Evolutionary conservation across 1,284 basidiomycete species (phyloP).

Genomic region (Boletellus deceptivus): DNA sequence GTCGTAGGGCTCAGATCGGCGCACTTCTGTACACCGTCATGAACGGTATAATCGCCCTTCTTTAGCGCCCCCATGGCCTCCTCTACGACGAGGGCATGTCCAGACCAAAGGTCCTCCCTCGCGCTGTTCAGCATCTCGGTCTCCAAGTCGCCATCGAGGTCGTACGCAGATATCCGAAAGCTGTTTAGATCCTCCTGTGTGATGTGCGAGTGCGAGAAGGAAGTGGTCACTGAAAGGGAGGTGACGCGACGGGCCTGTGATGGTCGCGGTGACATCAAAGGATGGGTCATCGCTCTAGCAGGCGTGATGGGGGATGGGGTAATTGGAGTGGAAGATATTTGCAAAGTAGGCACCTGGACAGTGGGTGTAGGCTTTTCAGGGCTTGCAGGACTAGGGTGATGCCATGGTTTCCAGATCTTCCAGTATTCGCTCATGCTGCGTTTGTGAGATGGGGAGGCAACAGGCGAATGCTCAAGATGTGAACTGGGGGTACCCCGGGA

Average conservation of each 20-base stretch:
- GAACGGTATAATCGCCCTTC: background rate
- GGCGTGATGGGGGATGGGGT: background rate
- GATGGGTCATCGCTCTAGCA: background rate
- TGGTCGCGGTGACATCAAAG: conserved; percentile 9
- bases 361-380: background rate
- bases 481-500: background rate
- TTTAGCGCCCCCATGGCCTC: conserved; percentile 1
- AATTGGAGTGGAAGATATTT: background rate
- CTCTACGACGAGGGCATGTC: conserved; percentile 12
- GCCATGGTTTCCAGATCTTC: conserved; percentile 24
- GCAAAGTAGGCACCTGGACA: conserved; percentile 3
- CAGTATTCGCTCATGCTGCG: conserved; percentile 7
- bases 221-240: conserved; percentile 25
- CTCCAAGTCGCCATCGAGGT: conserved; percentile 27
- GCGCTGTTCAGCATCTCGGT: conserved; percentile 30
- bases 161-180: conserved; percentile 27
- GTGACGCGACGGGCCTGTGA: conserved; percentile 22
- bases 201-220: conserved; percentile 27
- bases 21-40: conserved; percentile 12
- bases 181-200: conserved; percentile 27
- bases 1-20: background rate
- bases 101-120: conserved; percentile 12
- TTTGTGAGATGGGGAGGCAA: conserved; percentile 2
- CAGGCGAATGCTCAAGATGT: conserved; percentile 3
- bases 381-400: background rate